Conservation (phyloP, 169 alveolate species). For the Plasmodium billcollinsi region DNA sequence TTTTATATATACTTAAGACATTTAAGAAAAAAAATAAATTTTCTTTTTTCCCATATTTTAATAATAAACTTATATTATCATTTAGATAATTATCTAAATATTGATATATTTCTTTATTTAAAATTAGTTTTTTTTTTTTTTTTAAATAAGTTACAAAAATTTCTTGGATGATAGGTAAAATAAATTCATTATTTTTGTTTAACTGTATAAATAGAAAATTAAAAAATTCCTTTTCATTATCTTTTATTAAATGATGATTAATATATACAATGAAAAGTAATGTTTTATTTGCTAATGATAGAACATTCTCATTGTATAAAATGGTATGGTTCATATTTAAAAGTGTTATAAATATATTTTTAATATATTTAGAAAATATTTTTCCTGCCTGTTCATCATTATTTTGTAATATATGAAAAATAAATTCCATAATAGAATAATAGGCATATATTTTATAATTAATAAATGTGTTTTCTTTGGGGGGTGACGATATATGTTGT, state of each 20-base stretch:
- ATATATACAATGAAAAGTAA: slow-evolving; percentile 15
- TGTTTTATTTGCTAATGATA: slow-evolving; percentile 9
- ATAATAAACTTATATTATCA: slow-evolving; percentile 66
- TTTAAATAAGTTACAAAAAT: slow-evolving; percentile 29
- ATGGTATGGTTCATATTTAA: slow-evolving; percentile 10
- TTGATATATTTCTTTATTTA: slow-evolving; percentile 56
- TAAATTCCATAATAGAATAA: slow-evolving; percentile 15
- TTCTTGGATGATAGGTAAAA: slow-evolving; percentile 7
- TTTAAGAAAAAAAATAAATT: slow-evolving; percentile 48
- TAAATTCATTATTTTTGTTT: neutral
- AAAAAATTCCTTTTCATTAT: slow-evolving; percentile 52
- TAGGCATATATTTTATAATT: slow-evolving; percentile 3
- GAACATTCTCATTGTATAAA: slow-evolving; percentile 4
- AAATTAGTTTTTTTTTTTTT: slow-evolving; percentile 35
- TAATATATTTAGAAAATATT: slow-evolving; percentile 28
- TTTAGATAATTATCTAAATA: slow-evolving; percentile 23
- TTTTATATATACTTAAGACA: slow-evolving; percentile 12
- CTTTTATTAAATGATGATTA: slow-evolving; percentile 32
- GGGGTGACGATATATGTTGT: neutral
- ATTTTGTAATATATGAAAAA: slow-evolving; percentile 12
- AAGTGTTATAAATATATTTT: slow-evolving; percentile 1
- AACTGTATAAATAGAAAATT: slow-evolving; percentile 64
- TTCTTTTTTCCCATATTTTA: slow-evolving; percentile 69
- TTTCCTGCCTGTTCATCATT: neutral
- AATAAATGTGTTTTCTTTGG: neutral